Conservation (phyloP, 2,329 filamentous ascomycete species). For the Fusarium guadeloupense region DNA sequence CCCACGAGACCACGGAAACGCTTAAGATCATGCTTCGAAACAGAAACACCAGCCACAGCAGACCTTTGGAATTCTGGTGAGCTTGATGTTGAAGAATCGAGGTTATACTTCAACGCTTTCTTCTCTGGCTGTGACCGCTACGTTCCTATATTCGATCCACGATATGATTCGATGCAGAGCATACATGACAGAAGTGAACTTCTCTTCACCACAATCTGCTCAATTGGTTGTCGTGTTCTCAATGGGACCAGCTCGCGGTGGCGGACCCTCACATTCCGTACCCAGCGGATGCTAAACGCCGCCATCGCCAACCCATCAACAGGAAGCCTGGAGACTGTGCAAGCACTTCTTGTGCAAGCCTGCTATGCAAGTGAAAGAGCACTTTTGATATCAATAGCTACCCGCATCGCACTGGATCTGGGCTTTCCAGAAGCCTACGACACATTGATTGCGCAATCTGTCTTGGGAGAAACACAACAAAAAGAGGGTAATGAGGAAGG, state of each 20-base stretch:
- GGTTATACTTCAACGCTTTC: conserved; percentile 12
- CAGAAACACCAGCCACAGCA: neutral
- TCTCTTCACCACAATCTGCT: conserved; percentile 9
- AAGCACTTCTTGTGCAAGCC: conserved; percentile 6
- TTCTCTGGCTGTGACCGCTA: conserved; percentile 19
- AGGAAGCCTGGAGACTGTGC: conserved; percentile 14
- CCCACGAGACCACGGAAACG: neutral
- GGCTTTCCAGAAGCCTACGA: conserved; percentile 14
- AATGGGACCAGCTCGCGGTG: conserved; percentile 1
- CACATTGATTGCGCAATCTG: neutral
- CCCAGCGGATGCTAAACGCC: conserved; percentile 16
- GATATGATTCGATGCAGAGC: neutral
- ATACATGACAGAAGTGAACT: neutral
- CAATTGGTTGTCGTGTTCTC: conserved; percentile 13
- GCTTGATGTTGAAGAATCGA: neutral
- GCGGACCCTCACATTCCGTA: neutral
- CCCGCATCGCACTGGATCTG: conserved; percentile 16
- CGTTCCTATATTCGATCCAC: conserved; percentile 5
- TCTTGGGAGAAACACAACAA: neutral
- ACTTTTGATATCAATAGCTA: conserved; percentile 6
- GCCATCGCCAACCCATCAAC: conserved; percentile 5
- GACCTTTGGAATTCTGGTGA: neutral
- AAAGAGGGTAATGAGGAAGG: neutral
- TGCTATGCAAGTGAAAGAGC: conserved; percentile 19
- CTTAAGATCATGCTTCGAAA: neutral